phyloP scores from a whole-genome alignment of 2,329 filamentous ascomycete species.

The Stachybotrys chartarum region DNA sequence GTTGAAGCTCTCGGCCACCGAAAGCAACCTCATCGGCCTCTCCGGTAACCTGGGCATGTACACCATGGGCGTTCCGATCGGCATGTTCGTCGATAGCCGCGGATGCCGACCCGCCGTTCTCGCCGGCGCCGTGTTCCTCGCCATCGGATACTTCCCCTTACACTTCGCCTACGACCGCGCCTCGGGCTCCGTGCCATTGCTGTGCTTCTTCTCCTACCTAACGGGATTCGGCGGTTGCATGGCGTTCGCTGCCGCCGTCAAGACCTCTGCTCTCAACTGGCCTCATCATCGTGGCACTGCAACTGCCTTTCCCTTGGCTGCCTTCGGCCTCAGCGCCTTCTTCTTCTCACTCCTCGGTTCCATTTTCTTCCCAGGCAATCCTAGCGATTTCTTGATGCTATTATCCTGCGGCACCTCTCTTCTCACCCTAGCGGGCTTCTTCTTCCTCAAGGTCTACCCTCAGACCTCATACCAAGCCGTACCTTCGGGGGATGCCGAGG shows the following conservation, averaged over 20 bases:
- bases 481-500: constrained; percentile 22
- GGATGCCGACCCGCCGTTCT: constrained; percentile 76
- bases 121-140: constrained; percentile 65
- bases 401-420: constrained; percentile 72
- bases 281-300: constrained; percentile 86
- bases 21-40: constrained; percentile 86
- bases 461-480: constrained; percentile 51
- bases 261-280: constrained; percentile 84
- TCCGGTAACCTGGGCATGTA: constrained; percentile 92
- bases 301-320: constrained; percentile 86
- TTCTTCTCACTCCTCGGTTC: constrained; percentile 83
- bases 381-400: constrained; percentile 71
- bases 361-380: constrained; percentile 74
- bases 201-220: constrained; percentile 81
- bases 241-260: constrained; percentile 84
- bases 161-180: constrained; percentile 70
- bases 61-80: constrained; percentile 78
- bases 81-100: constrained; percentile 75
- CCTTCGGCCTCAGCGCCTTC: constrained; percentile 91
- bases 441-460: constrained; percentile 74
- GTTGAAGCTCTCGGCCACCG: constrained; percentile 80
- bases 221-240: constrained; percentile 85
- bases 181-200: constrained; percentile 44
- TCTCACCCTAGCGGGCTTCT: constrained; percentile 70
- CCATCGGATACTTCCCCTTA: constrained; percentile 78